These are phyloP conservation scores for Fusarium dlaminii DNA, from an alignment of 2,329 filamentous ascomycete genomes.

Conservation along the genomic window DNA sequence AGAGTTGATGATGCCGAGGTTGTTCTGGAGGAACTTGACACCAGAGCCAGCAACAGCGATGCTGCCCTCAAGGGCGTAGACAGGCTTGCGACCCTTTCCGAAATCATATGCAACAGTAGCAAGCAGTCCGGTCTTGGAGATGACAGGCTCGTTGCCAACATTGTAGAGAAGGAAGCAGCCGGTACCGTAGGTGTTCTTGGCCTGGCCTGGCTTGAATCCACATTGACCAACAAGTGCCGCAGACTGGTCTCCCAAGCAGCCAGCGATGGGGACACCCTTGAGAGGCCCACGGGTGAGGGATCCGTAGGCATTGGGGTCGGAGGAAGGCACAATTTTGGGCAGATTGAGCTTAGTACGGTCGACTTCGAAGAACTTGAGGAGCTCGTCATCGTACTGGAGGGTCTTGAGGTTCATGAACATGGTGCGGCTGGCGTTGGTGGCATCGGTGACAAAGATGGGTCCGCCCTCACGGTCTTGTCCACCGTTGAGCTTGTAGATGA, in stretches of 20 bases:
- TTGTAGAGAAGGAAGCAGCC: conserved; percentile 92
- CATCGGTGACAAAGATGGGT: conserved; percentile 82
- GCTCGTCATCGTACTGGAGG: conserved; percentile 79
- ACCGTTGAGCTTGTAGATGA: conserved; percentile 86
- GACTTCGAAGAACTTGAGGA: conserved; percentile 83
- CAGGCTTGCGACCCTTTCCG: conserved; percentile 65
- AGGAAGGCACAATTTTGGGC: conserved; percentile 86
- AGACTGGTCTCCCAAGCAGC: conserved; percentile 87
- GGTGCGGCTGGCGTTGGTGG: conserved; percentile 87
- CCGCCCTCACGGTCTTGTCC: conserved; percentile 64
- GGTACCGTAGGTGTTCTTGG: conserved; percentile 92
- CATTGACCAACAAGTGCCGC: conserved; percentile 87
- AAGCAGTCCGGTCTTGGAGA: conserved; percentile 83
- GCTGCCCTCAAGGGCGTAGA: conserved; percentile 85
- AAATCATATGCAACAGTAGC: conserved; percentile 91
- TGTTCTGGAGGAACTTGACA: conserved; percentile 77
- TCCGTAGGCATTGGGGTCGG: conserved; percentile 78
- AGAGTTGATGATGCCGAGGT: conserved; percentile 67
- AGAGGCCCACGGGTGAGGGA: conserved; percentile 71
- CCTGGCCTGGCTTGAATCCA: conserved; percentile 81
- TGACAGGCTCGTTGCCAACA: conserved; percentile 83
- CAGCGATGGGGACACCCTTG: conserved; percentile 77
- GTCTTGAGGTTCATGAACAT: conserved; percentile 94
- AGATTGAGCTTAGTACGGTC: conserved; percentile 73
- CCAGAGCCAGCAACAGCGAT: conserved; percentile 84